Conservation (phyloP, 139 green algal genomes). For the Tetraselmis striata region DNA sequence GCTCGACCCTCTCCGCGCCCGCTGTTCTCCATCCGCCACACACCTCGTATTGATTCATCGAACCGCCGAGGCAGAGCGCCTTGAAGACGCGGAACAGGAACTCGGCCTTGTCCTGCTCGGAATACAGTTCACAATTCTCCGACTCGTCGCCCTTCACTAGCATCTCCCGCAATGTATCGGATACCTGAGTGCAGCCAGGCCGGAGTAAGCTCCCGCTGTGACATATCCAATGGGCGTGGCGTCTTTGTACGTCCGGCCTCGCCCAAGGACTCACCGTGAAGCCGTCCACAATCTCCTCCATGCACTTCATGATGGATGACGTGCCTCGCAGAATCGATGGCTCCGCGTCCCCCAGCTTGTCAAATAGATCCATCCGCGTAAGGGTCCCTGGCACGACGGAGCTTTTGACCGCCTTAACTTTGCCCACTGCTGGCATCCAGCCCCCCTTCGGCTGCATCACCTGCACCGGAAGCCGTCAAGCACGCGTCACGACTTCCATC, state of each 20-base stretch:
- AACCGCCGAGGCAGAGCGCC: conserved; percentile 35
- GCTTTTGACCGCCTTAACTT: conserved; percentile 2
- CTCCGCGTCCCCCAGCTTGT: conserved; percentile 16
- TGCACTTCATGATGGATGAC: conserved; percentile 37
- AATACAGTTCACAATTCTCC: conserved; percentile 39
- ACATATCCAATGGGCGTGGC: background rate
- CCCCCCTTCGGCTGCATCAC: conserved; percentile 15
- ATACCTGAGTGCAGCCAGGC: conserved; percentile 22
- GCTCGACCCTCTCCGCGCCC: too few relatives aligned
- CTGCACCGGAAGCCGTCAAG: conserved; percentile 8
- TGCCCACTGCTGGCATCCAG: conserved; percentile 9
- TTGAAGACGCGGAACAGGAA: conserved; percentile 47
- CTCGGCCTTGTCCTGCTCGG: conserved; percentile 30
- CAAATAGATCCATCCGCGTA: conserved; percentile 22
- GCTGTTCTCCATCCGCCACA: too few relatives aligned
- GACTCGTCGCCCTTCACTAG: conserved; percentile 35
- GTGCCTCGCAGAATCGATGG: conserved; percentile 25
- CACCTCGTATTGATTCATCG: conserved; percentile 56
- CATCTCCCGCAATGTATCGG: conserved; percentile 40
- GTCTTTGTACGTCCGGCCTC: too few relatives aligned
- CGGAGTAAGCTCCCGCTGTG: background rate
- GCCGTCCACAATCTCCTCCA: conserved; percentile 46
- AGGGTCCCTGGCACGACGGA: conserved; percentile 22
- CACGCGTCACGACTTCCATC: too few relatives aligned
- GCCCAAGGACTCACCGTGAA: conserved; percentile 40